Conservation (phyloP, 78 protist genomes). For the Dictyostelium brefeldianum region DNA sequence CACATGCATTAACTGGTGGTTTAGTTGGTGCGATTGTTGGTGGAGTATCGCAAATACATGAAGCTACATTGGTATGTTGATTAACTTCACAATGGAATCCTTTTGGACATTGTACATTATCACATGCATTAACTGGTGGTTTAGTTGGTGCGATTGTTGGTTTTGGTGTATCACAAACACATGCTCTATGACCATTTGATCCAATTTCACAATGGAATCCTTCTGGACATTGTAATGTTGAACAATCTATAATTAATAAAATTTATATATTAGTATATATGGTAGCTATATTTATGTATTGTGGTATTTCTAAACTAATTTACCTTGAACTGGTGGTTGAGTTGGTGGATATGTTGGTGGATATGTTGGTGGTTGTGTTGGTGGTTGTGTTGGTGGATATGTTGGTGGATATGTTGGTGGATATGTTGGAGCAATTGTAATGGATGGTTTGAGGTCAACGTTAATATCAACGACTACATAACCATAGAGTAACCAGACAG, state of each 20-base stretch:
- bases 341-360: constrained; percentile 5
- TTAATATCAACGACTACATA: background rate
- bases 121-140: background rate
- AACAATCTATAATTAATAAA: background rate
- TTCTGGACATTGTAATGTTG: constrained; percentile 11
- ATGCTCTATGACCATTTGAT: background rate
- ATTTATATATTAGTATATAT: background rate
- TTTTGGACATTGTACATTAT: background rate
- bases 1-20: background rate
- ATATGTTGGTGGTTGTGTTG: background rate
- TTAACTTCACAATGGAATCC: background rate
- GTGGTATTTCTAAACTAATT: background rate
- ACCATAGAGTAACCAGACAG: constrained; percentile 51
- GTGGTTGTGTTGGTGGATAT: background rate
- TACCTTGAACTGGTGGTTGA: background rate
- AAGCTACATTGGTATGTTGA: background rate
- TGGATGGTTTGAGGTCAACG: background rate
- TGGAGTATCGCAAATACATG: background rate
- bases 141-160: constrained; percentile 5
- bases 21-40: background rate
- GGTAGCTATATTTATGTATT: background rate
- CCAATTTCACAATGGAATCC: constrained; percentile 21
- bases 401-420: constrained; percentile 3
- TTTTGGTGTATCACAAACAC: background rate
- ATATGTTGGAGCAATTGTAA: background rate